Evolutionary conservation across 177 flowering plant genomes (phyloP).

Genomic region (Tripterygium wilfordii): DNA sequence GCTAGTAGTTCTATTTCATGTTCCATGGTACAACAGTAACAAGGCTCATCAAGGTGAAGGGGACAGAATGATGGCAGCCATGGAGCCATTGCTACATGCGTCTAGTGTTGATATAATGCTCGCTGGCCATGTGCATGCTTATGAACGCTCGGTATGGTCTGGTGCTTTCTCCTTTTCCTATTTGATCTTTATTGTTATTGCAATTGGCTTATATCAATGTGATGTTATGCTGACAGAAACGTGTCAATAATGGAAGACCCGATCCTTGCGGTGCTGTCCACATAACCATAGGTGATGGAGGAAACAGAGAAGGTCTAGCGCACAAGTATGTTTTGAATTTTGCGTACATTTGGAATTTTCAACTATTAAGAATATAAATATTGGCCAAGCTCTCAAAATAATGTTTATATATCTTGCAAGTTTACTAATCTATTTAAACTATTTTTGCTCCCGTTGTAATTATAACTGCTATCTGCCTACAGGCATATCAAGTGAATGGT

Average conservation of each 20-base stretch:
- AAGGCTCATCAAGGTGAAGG: slow-evolving; percentile 85
- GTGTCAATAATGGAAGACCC: slow-evolving; percentile 52
- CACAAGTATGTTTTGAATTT: slow-evolving; percentile 49
- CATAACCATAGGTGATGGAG: slow-evolving; percentile 97
- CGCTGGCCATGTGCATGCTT: slow-evolving; percentile 97
- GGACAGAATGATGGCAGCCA: slow-evolving; percentile 67
- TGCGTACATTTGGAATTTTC: no score
- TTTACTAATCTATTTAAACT: no score
- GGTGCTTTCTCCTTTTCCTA: background rate
- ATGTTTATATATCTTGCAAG: background rate
- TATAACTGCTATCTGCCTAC: no score
- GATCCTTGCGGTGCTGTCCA: slow-evolving; percentile 87
- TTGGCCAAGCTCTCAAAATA: no score
- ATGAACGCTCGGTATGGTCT: slow-evolving; percentile 80
- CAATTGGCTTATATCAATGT: slow-evolving; percentile 2
- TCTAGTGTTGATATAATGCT: slow-evolving; percentile 81
- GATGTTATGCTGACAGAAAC: slow-evolving; percentile 40
- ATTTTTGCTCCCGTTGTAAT: no score
- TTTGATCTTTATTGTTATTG: no score
- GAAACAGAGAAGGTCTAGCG: slow-evolving; percentile 94
- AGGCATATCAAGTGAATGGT: background rate
- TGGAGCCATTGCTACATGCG: slow-evolving; percentile 84
- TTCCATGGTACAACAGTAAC: slow-evolving; percentile 94
- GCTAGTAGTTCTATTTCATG: slow-evolving; percentile 80
- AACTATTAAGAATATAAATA: no score